These are phyloP conservation scores for Phycomyces blakesleeanus DNA, from an alignment of 192 early-diverging fungal species.

Conservation along the genomic window DNA sequence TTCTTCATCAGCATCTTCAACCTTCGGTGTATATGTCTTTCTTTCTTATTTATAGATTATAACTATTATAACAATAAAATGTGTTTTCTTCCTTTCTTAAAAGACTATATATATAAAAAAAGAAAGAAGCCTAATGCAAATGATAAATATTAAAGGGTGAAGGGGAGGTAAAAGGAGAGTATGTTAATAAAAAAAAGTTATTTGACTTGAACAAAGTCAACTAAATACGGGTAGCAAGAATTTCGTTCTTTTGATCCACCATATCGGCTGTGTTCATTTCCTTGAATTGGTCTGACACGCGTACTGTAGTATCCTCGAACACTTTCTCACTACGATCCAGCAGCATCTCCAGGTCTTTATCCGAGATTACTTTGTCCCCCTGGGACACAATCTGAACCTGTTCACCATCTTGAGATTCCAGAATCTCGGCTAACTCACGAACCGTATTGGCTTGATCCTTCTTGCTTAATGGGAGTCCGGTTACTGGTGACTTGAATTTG, in stretches of 20 bases:
- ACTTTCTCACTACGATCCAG: slow-evolving; percentile 51
- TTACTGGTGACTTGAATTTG: slow-evolving; percentile 61
- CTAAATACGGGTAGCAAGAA: slow-evolving; percentile 32
- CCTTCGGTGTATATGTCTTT: too few species aligned
- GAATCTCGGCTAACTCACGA: slow-evolving; percentile 69
- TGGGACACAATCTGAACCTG: slow-evolving; percentile 52
- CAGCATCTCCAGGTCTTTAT: slow-evolving; percentile 51
- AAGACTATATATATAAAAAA: too few species aligned
- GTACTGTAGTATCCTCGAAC: slow-evolving; percentile 33
- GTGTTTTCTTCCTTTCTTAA: too few species aligned
- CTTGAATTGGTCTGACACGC: slow-evolving; percentile 36
- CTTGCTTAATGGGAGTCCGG: slow-evolving; percentile 4
- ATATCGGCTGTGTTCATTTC: slow-evolving; percentile 41
- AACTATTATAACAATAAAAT: too few species aligned
- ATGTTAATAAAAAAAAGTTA: not conserved
- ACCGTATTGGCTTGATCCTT: slow-evolving; percentile 45
- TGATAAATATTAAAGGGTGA: not conserved
- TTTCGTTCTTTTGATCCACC: slow-evolving; percentile 49
- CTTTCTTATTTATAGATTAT: too few species aligned
- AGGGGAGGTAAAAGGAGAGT: not conserved
- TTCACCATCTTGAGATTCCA: slow-evolving; percentile 70
- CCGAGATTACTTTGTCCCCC: slow-evolving; percentile 55
- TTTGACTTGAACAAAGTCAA: not conserved
- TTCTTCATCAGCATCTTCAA: too few species aligned
- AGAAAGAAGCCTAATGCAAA: too few species aligned